Evolutionary conservation across 176 grass and related monocot genomes (phyloP).

Genomic region (Poa pratensis): DNA sequence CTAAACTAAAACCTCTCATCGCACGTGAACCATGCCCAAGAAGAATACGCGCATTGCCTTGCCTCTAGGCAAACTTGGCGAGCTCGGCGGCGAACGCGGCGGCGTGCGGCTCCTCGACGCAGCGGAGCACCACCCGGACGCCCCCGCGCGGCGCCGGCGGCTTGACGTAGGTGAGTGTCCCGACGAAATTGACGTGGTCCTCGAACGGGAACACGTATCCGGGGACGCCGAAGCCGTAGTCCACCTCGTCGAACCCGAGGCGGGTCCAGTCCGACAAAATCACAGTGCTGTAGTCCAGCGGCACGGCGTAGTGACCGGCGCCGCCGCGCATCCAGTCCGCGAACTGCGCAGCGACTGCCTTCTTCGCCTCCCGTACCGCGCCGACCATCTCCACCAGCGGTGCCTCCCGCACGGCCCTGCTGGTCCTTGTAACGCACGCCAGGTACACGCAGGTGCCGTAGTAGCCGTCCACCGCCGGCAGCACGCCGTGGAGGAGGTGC

Average conservation of each 20-base stretch:
- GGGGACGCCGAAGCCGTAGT: conserved; percentile 77
- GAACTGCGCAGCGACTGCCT: conserved; percentile 54
- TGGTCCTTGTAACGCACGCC: conserved; percentile 38
- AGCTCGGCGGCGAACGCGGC: conserved; percentile 55
- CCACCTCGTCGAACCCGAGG: conserved; percentile 80
- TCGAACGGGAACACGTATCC: conserved; percentile 66
- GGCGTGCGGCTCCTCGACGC: conserved; percentile 65
- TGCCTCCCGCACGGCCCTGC: conserved; percentile 38
- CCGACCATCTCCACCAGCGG: conserved; percentile 55
- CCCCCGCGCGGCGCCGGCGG: conserved; percentile 61
- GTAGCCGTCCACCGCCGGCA: conserved; percentile 51
- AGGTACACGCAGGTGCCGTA: conserved; percentile 58
- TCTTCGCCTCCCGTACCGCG: conserved; percentile 70
- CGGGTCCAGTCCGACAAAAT: conserved; percentile 81
- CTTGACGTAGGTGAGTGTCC: conserved; percentile 61
- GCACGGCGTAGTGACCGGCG: conserved; percentile 62
- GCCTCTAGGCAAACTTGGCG: conserved; percentile 47
- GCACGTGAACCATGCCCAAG: not conserved
- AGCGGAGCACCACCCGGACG: conserved; percentile 67
- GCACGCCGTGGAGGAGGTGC: conserved; percentile 59
- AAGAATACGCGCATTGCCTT: not conserved
- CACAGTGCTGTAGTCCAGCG: conserved; percentile 72
- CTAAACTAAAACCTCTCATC: no score
- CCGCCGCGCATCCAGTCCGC: conserved; percentile 67
- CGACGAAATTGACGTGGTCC: conserved; percentile 62